Evolutionary conservation across 129 eudicot genomes (phyloP), one percentile per base, ranked within the genome.

Genomic region (Lactuca saligna): DNA sequence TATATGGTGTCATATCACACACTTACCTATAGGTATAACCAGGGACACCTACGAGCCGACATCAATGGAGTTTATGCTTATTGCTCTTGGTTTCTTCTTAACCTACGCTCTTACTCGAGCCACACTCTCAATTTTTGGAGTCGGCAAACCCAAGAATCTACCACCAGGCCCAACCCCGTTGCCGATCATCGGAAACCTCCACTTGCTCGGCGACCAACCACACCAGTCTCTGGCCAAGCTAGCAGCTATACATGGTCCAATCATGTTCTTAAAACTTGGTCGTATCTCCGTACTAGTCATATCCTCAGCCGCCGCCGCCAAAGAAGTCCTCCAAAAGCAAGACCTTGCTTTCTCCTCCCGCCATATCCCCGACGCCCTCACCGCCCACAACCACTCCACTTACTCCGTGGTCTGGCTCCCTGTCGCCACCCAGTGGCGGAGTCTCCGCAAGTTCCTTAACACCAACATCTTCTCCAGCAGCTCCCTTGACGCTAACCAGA

Each of bases 211-310:
- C 39, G 61, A 79, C 39, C 69, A 79, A 38, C 83, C 80, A 8
- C 79, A 79, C 68, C 75, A 17, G 6, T 79, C 75, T n/a, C 68
- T 73, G n/a, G 35, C 83, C 61, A 54, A 74, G 6, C 63, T 79
- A 9, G 71, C 79, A 15, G 61, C 73, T 33, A 57, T 35, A 48
- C 61, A 79, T 53, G 83, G 83, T 41, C 79, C 83, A 4, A 54
- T 79, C 63, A 79, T 79, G 64, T 57, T 41, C 51, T 65, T 83
- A 35, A 74, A 80, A 37, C 79, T 86, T n/a, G 93, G 93, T 12
- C 59, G 68, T 46, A 39, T 83, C n/a, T 80, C 72, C 42, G 81
- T 86, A 13, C 51, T 74, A 15, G 79, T 79, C 67, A 64, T 79
- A 4, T 68, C 83, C 6, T 80, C 80, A 0, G 49, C 80, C 0